Percentiles rank a stretch among this genome's conserved stretches.
Conservation (phyloP, 768 basidiomycete genomes). For the Serendipita sp. region DNA sequence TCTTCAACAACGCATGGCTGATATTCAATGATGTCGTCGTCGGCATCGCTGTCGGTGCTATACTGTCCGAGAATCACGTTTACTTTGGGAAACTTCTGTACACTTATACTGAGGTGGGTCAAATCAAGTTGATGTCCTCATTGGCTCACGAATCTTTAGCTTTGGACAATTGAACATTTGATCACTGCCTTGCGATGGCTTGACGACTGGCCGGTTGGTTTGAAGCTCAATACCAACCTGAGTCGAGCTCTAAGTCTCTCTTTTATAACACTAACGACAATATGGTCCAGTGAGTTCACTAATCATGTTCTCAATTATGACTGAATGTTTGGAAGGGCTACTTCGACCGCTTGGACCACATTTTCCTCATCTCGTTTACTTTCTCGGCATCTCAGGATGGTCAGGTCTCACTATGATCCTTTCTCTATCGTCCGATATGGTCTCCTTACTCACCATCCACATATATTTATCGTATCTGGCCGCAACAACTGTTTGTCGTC, state of each 20-base stretch:
- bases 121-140: neutral
- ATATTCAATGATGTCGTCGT: conserved; percentile 81
- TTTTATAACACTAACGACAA: conserved; percentile 44
- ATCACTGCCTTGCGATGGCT: conserved; percentile 58
- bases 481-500: conserved; percentile 43
- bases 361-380: conserved; percentile 5
- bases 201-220: conserved; percentile 87
- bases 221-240: conserved; percentile 94
- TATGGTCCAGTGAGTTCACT: conserved; percentile 53
- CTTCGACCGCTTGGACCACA: conserved; percentile 19
- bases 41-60: conserved; percentile 53
- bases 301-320: neutral
- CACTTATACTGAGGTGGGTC: neutral
- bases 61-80: conserved; percentile 50
- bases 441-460: conserved; percentile 54
- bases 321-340: conserved; percentile 17
- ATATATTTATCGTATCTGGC: conserved; percentile 53
- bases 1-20: conserved; percentile 86
- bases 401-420: conserved; percentile 40
- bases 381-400: conserved; percentile 17
- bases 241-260: conserved; percentile 66
- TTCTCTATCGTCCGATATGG: conserved; percentile 47
- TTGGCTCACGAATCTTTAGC: conserved; percentile 12
- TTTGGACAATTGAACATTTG: conserved; percentile 31
- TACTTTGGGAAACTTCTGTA: conserved; percentile 20